Base-by-base conservation (phyloP, 2,329 filamentous ascomycete species). In the Escovopsis sp. region DNA sequence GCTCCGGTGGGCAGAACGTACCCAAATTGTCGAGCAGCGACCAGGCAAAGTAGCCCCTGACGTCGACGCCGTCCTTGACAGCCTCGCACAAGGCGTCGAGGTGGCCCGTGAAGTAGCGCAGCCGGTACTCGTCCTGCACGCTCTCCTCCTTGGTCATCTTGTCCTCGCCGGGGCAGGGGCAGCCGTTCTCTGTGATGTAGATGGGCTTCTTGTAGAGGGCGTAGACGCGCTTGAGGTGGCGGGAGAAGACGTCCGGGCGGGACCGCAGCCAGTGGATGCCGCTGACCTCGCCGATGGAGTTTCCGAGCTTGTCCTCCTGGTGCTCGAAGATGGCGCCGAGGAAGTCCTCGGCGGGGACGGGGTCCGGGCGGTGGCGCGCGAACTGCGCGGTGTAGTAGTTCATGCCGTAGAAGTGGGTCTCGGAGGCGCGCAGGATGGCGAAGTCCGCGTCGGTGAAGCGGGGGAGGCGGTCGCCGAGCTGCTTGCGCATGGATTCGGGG, bases 351-450 rank as follows among this genome's bases (percentile, higher is more conserved):
- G 45, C 50, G 0, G 51, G 42, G 1, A 60, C 49, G 1, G 50
- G 49, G 5, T 33, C 42, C 4, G 49, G 36, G 2, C 51, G 45
- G 40, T 61, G 57, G 3, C 51, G 53, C 2, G 58, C 58, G 42
- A 55, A 64, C 42, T 61, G 58, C 0, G 58, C 57, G 0, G 62
- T 63, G 54, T 65, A 65, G 44, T 58, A 60, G 48, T 65, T 63
- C 60, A 64, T 64, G 36, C 61, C 61, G 44, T 63, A 65, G 41
- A 64, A 65, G 40, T 58, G 55, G 4, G 49, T 53, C 7, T 54
- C 50, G 0, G 53, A 51, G 4, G 48, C 47, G 1, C 45, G 39
- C 0, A 62, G 48, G 0, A 59, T 41, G 6, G 43, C 39, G 26
- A 56, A 47, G 4, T 63, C 60, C 0, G 46, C 45, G 0, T 45